Evolutionary conservation across 2,329 filamentous ascomycete genomes (phyloP).

Genomic region (Verticillium nonalfalfae): DNA sequence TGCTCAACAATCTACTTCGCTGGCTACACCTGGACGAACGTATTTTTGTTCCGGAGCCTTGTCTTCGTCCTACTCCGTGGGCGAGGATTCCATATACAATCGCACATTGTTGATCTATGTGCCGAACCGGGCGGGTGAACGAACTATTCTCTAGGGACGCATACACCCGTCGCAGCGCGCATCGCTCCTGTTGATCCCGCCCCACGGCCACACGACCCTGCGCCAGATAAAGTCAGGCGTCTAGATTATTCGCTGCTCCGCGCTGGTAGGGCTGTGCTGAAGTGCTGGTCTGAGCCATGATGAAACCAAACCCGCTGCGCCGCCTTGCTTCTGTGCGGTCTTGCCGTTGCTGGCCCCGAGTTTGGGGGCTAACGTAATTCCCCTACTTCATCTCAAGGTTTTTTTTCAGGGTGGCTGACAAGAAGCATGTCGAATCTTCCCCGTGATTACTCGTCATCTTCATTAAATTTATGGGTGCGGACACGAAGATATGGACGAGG

Average conservation of each 20-base stretch:
- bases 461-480: background rate
- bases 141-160: background rate
- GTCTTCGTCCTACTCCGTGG: background rate
- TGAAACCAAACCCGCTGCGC: background rate
- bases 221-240: background rate
- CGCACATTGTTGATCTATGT: background rate
- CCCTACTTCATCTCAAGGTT: background rate
- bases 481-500: background rate
- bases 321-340: background rate
- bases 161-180: background rate
- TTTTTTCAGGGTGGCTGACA: background rate
- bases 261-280: constrained; percentile 2
- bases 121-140: background rate
- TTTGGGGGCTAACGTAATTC: background rate
- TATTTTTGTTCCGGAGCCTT: too few relatives aligned
- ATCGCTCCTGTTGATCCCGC: background rate
- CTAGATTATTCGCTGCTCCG: background rate
- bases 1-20: background rate
- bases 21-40: background rate
- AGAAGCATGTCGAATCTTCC: background rate
- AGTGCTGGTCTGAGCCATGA: background rate
- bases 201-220: background rate
- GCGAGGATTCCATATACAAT: too few relatives aligned
- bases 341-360: background rate
- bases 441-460: background rate